phyloP scores from a whole-genome alignment of 768 basidiomycete genomes.

The Macrolepiota fuliginosa region DNA sequence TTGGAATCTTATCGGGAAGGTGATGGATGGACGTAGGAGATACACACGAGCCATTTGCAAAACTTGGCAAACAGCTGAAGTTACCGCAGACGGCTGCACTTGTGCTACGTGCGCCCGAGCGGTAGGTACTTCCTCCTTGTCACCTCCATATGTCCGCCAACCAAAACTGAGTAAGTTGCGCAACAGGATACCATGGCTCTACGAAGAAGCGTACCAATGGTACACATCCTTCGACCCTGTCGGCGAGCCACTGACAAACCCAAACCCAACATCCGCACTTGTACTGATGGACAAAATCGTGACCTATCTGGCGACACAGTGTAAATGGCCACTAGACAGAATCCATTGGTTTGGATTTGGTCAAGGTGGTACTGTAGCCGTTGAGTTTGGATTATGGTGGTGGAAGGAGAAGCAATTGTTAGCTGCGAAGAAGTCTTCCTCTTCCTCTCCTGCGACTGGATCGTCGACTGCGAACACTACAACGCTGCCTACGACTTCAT shows the following conservation, averaged over 20 bases:
- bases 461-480: conserved; percentile 1
- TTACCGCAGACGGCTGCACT: conserved; percentile 90
- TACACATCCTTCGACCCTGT: conserved; percentile 78
- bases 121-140: conserved; percentile 39
- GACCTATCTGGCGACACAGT: conserved; percentile 54
- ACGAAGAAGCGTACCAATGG: conserved; percentile 84
- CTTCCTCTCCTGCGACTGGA: not conserved
- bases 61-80: conserved; percentile 68
- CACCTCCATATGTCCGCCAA: not conserved
- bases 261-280: conserved; percentile 73
- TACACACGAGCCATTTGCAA: conserved; percentile 72
- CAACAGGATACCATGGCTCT: conserved; percentile 70
- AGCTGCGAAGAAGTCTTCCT: conserved; percentile 14
- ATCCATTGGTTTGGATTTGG: conserved; percentile 89
- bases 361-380: conserved; percentile 80
- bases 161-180: not conserved
- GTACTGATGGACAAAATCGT: conserved; percentile 51
- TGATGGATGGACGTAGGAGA: conserved; percentile 53
- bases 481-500: conserved; percentile 22
- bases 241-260: conserved; percentile 66
- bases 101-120: conserved; percentile 76
- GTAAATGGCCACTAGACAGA: conserved; percentile 61
- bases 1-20: not conserved
- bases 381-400: conserved; percentile 59
- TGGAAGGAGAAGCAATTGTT: conserved; percentile 42